Evolutionary conservation across 768 basidiomycete species (phyloP).

Genomic region (Rhodosporidiobolus odoratus): DNA sequence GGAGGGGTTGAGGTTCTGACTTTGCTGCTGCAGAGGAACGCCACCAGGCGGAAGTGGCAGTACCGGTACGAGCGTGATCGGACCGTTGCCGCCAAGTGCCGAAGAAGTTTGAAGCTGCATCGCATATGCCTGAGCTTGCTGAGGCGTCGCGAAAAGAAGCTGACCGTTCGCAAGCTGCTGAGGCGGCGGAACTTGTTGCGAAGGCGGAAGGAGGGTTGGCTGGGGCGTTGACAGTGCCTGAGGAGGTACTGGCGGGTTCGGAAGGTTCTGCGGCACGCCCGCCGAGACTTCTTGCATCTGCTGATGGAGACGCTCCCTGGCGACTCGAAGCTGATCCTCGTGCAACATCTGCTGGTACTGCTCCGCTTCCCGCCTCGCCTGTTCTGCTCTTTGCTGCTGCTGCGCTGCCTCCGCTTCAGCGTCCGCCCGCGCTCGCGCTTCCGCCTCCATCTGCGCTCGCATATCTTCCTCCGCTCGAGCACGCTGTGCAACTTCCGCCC

Average conservation of each 20-base stretch:
- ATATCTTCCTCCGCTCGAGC: slow-evolving; percentile 4
- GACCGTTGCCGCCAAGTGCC: neutral
- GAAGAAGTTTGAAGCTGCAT: neutral
- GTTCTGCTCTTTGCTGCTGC: slow-evolving; percentile 12
- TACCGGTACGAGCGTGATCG: neutral
- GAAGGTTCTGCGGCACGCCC: slow-evolving; percentile 18
- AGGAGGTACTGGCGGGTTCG: slow-evolving; percentile 11
- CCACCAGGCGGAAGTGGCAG: neutral
- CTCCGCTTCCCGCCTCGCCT: slow-evolving; percentile 16
- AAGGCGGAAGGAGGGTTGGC: neutral
- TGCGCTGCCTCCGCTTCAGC: slow-evolving; percentile 11
- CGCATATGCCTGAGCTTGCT: slow-evolving; percentile 1
- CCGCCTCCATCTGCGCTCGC: slow-evolving; percentile 4
- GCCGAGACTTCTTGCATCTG: slow-evolving; percentile 27
- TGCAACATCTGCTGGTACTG: slow-evolving; percentile 28
- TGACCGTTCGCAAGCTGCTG: neutral
- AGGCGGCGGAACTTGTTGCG: neutral
- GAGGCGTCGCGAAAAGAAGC: slow-evolving; percentile 3
- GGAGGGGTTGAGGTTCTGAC: neutral
- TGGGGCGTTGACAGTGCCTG: neutral
- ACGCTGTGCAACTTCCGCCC: slow-evolving; percentile 9
- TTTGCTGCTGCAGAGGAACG: neutral
- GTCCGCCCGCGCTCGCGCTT: slow-evolving; percentile 6
- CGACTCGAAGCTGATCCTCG: slow-evolving; percentile 23
- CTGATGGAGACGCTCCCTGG: slow-evolving; percentile 27